Evolutionary conservation across 306 rosid genomes (phyloP), one percentile per base, ranked within the genome.

Genomic region (Dryas alaskensis): DNA sequence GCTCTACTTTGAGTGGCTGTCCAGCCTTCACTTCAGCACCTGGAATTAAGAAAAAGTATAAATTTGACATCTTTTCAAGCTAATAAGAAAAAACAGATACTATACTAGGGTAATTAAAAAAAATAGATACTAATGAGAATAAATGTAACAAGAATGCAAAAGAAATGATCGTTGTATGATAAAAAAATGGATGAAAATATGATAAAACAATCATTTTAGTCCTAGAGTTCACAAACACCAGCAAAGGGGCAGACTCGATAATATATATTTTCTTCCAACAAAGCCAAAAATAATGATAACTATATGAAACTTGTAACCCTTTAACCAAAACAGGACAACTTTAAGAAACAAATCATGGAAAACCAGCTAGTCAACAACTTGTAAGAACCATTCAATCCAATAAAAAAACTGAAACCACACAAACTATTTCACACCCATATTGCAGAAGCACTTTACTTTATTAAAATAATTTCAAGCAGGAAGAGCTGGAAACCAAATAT

Each of bases 21-120:
- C 99, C 99, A 59, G 88, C 86, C 84, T 88, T 92, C 39, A 95
- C 96, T 84, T 95, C 99, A 66, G 87, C 89, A 79, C 99, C 99
- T 95, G 25, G 53, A 10, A 52, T 65, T 1, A 16, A 3, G 22
- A 69, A 17, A 5, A 52, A 13, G 2, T 8, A 42, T 7, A 14
- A 10, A 10, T 39, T 62, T 31, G 37, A 31, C 37, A 31, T 31
- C 37, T 31, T 31, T 31, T 31, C 37, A 31, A 31, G 37, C 37
- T 31, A 31, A 31, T 31, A 31, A 31, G 37, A 31, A 31, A 31
- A 31, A 31, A 31, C 1, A 31, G 37, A 31, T 31, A 31, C 37
- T 31, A 31, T 31, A 31, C 37, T 31, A 31, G 37, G 37, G 2
- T 31, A 31, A 31, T 31, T 31, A 31, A 31, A 2, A 31, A 31